Evolutionary conservation across 108 stramenopile species (phyloP).

Genomic region (Nannochloropsis granulata): DNA sequence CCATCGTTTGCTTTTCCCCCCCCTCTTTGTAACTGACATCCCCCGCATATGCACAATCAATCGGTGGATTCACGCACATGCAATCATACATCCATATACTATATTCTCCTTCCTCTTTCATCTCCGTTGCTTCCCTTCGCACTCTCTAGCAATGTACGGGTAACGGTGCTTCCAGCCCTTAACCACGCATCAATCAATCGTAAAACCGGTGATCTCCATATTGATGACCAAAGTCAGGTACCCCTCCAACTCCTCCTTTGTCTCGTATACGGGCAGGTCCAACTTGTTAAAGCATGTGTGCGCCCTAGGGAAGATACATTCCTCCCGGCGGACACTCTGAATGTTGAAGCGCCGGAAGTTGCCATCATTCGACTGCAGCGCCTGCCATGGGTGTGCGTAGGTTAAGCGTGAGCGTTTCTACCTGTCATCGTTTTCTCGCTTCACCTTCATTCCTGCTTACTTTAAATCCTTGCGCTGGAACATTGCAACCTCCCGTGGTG

Average conservation of each 20-base stretch:
- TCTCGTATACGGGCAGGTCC: constrained; percentile 65
- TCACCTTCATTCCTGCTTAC: too few species aligned
- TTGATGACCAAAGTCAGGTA: constrained; percentile 66
- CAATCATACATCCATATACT: too few species aligned
- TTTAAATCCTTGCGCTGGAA: constrained; percentile 3
- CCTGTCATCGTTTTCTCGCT: background rate
- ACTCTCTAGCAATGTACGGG: too few species aligned
- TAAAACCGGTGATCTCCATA: constrained; percentile 69
- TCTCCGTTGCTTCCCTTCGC: too few species aligned
- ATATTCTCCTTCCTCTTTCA: too few species aligned
- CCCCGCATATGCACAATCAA: too few species aligned
- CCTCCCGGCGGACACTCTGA: background rate
- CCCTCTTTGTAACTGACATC: too few species aligned
- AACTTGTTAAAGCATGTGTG: constrained; percentile 82
- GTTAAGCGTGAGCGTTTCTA: too few species aligned
- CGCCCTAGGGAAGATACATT: constrained; percentile 57
- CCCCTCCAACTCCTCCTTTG: constrained; percentile 55
- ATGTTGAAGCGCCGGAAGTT: constrained; percentile 7
- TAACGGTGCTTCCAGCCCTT: too few species aligned
- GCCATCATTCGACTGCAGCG: constrained; percentile 7
- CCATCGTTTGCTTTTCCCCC: too few species aligned
- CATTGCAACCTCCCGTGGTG: constrained; percentile 1
- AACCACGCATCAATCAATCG: constrained; percentile 53
- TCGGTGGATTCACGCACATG: too few species aligned
- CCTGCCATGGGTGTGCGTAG: background rate